A percentile compares a stretch with the other conserved stretches of the same genome.
Evolutionary conservation across 208 protist species (phyloP).

Genomic region (Leishmania major): DNA sequence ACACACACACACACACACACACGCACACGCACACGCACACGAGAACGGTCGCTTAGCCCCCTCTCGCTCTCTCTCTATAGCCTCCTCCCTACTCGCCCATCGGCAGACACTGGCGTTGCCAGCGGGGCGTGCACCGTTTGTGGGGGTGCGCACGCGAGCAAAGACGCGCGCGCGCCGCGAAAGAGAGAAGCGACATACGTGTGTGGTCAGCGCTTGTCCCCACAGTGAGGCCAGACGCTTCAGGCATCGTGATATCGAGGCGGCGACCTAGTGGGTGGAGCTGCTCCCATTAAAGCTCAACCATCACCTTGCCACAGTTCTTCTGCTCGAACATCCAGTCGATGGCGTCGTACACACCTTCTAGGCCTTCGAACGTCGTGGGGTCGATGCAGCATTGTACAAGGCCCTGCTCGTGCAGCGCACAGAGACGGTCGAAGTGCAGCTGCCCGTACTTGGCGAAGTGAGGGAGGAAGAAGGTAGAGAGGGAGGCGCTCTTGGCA

Average conservation of each 20-base stretch:
- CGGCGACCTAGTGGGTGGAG: neutral
- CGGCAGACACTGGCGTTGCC: neutral
- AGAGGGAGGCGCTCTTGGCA: constrained; percentile 77
- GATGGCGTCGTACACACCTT: constrained; percentile 70
- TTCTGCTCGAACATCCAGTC: constrained; percentile 74
- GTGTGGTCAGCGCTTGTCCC: neutral
- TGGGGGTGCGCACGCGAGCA: neutral
- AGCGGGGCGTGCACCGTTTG: neutral
- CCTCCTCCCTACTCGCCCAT: neutral
- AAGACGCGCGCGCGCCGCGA: too few species aligned
- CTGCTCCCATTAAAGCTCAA: constrained; percentile 47
- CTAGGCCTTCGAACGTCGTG: constrained; percentile 61
- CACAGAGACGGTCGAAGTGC: constrained; percentile 73
- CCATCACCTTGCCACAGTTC: constrained; percentile 84
- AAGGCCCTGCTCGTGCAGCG: constrained; percentile 44
- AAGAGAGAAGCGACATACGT: neutral
- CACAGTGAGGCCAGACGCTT: neutral
- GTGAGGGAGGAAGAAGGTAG: constrained; percentile 89
- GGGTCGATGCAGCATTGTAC: constrained; percentile 67
- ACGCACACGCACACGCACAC: constrained; percentile 1
- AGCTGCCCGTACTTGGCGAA: constrained; percentile 62
- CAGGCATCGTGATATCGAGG: neutral
- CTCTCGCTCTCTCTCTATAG: neutral
- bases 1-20: constrained; percentile 2
- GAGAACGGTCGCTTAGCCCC: neutral